These are phyloP conservation scores for Sarocladiaceae sp. DNA, from an alignment of 2,329 filamentous ascomycete genomes.

Conservation along the genomic window DNA sequence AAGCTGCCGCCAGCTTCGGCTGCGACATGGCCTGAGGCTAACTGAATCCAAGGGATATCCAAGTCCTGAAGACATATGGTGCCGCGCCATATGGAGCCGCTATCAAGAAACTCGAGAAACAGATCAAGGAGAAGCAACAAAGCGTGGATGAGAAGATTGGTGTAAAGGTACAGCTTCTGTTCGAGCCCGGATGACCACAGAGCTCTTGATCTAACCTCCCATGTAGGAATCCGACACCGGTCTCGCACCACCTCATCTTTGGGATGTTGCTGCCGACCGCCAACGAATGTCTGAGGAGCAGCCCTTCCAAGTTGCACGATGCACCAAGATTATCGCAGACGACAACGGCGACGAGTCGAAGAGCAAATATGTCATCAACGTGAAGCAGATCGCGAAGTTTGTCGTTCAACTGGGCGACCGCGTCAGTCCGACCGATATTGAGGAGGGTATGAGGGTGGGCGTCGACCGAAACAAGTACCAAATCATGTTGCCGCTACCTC, in stretches of 20 bases:
- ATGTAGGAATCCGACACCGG: slow-evolving; percentile 94
- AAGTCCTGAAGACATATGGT: slow-evolving; percentile 98
- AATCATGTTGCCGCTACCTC: slow-evolving; percentile 89
- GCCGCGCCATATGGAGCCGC: slow-evolving; percentile 90
- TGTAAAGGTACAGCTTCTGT: slow-evolving; percentile 52
- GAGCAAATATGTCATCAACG: slow-evolving; percentile 99
- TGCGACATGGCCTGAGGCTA: slow-evolving; percentile 15
- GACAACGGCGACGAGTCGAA: slow-evolving; percentile 90
- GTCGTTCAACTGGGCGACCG: slow-evolving; percentile 96
- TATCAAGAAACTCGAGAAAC: slow-evolving; percentile 95
- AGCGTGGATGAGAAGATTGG: slow-evolving; percentile 99
- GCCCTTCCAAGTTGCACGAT: slow-evolving; percentile 91
- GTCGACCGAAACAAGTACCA: slow-evolving; percentile 99
- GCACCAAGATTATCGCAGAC: slow-evolving; percentile 98
- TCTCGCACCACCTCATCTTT: slow-evolving; percentile 94
- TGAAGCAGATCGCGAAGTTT: slow-evolving; percentile 99
- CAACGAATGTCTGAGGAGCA: slow-evolving; percentile 99
- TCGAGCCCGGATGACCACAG: slow-evolving; percentile 6
- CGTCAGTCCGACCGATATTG: slow-evolving; percentile 96
- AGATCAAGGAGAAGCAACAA: slow-evolving; percentile 98
- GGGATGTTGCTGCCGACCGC: slow-evolving; percentile 95
- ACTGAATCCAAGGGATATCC: slow-evolving; percentile 70
- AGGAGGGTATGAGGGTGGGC: slow-evolving; percentile 97
- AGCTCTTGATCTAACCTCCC: slow-evolving; percentile 5
- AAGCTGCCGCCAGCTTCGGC: slow-evolving; percentile 30